Conservation (phyloP, 371 early-diverging fungal species). For the Modicella reniformis region DNA sequence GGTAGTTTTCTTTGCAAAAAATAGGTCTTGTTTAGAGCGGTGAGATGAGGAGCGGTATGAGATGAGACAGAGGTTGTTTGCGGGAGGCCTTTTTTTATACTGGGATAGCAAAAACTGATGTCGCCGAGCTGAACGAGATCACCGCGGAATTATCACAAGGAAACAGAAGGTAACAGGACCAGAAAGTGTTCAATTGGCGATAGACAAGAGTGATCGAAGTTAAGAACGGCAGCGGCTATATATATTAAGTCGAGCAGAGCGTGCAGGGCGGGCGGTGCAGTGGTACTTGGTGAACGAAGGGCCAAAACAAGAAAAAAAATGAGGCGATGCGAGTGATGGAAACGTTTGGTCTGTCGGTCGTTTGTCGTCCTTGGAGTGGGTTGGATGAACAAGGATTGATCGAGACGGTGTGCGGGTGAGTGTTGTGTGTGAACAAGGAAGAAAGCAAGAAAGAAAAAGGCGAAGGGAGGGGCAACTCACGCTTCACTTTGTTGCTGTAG, state of each 20-base stretch:
- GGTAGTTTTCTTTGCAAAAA: not conserved
- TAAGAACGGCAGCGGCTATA: not conserved
- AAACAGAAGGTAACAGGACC: not conserved
- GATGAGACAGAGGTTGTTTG: slow-evolving; percentile 2
- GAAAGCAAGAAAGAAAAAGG: no score
- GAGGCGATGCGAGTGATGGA: slow-evolving; percentile 2
- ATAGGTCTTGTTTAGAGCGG: not conserved
- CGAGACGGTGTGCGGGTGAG: not conserved
- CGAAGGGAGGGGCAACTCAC: no score
- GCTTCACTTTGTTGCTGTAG: not conserved
- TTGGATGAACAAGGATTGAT: not conserved
- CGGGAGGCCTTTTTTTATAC: slow-evolving; percentile 1
- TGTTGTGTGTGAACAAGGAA: not conserved
- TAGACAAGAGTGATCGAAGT: not conserved
- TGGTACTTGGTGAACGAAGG: not conserved
- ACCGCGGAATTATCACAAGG: slow-evolving; percentile 12
- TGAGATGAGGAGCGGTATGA: slow-evolving; percentile 1
- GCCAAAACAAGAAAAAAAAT: not conserved
- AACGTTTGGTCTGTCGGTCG: not conserved
- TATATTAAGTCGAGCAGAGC: not conserved
- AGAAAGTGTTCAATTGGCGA: no score
- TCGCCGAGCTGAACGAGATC: not conserved
- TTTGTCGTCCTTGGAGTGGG: not conserved
- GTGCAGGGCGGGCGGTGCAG: not conserved
- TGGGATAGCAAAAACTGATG: not conserved